Percentiles rank a stretch among this genome's conserved stretches.
phyloP scores from a whole-genome alignment of 495 filamentous ascomycete species.

The Parmelia sp. region DNA sequence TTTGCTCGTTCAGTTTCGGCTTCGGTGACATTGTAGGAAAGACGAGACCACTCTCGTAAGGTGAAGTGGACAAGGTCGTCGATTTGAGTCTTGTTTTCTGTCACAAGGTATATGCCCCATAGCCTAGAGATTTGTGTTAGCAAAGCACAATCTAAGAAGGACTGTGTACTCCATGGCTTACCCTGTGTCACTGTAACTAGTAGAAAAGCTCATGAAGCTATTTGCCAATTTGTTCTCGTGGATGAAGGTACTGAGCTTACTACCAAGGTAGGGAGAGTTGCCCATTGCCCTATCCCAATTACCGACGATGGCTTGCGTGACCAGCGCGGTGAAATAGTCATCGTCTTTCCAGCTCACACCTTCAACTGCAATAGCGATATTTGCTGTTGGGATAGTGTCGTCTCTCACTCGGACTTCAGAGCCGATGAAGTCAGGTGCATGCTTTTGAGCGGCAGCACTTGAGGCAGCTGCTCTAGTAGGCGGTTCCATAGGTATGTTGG shows the following conservation, averaged over 20 bases:
- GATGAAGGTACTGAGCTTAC: conserved; percentile 91
- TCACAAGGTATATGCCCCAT: conserved; percentile 98
- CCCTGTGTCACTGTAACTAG: conserved; percentile 98
- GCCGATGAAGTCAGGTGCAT: conserved; percentile 87
- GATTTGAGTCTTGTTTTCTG: conserved; percentile 75
- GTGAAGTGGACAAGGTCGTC: conserved; percentile 98
- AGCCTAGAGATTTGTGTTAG: conserved; percentile 51
- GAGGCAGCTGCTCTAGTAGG: conserved; percentile 60
- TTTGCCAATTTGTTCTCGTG: conserved; percentile 91
- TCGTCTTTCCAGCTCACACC: conserved; percentile 99
- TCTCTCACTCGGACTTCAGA: conserved; percentile 93
- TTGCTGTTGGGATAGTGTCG: conserved; percentile 89
- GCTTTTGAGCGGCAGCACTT: conserved; percentile 64
- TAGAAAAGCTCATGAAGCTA: conserved; percentile 99
- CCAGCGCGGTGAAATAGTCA: conserved; percentile 96
- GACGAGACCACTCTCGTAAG: conserved; percentile 93
- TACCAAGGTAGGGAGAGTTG: conserved; percentile 89
- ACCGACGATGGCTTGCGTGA: conserved; percentile 96
- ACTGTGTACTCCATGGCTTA: conserved; percentile 40
- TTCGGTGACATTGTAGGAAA: conserved; percentile 76
- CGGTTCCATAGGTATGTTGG: conserved; percentile 63
- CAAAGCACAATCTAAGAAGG: not conserved
- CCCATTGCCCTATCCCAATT: conserved; percentile 99
- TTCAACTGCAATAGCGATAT: conserved; percentile 98
- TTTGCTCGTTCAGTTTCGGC: conserved; percentile 97